Evolutionary conservation across 768 basidiomycete species (phyloP), one percentile per base, ranked within the genome.

Genomic region (Kwoniella mangroviensis): DNA sequence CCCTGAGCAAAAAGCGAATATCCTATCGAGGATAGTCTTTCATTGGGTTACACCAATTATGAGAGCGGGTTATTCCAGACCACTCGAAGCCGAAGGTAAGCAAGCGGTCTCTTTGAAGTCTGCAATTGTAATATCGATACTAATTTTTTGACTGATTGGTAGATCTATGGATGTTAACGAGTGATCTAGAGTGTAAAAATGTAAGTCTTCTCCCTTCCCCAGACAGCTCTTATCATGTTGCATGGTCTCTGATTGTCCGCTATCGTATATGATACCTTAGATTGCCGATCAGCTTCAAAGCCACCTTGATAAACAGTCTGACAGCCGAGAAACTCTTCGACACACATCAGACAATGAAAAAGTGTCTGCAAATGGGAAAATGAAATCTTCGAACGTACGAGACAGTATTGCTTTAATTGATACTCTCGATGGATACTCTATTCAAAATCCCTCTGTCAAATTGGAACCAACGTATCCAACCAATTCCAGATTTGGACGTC

Each of bases 31-130:
- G 22, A 21, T 59, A 13, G 51, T 75, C 63, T 79, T 76, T 62
- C 73, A 75, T 11, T 79, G 77, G 77, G 63, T 79, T 13, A 71
- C 75, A 5, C 77, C 77, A 1, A 71, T 79, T 43, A 63, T 79
- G 55, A 73, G 72, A 66, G 73, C 71, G 1, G 77, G 77, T 1
- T 71, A 71, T 28, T 75, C 77, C 2, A 57, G 77, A 41, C 75
- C 77, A 6, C 57, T 79, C 3, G 69, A 79, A 53, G 59, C 56
- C 17, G 73, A 73, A 13, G 73, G 71, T 68, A 34, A 64, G 70
- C 62, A 15, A 7, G 19, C 15, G 2, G 15, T 54, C 63, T 15
- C n/a, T 26, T 13, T 13, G 17, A 24, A 10, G 3, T 2, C 17
- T 17, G 41, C 0, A 49, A 28, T 28, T 5, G 28, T 4, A 52